Base-by-base conservation (phyloP, 495 filamentous ascomycete genomes). In the Penicillium manginii region DNA sequence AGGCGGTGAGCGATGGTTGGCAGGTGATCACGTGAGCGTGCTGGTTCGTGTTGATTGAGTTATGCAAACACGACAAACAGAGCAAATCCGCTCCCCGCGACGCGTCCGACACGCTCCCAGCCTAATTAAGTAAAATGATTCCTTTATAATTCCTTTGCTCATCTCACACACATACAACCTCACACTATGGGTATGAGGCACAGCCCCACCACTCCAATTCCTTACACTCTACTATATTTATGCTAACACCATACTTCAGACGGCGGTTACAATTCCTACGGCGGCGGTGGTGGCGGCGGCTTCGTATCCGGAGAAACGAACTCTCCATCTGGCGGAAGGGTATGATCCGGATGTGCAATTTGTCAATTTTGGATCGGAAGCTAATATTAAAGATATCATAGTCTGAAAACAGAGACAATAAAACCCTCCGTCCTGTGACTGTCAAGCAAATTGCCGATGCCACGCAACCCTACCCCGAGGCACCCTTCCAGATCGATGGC, bases 361-460 rank as follows among this genome's bases (percentile, higher is more conserved):
- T 5, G 21, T 31, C 9, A 3, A n/a, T 21, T 9, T 46, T 39
- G 22, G 23, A 14, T 51, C 19, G 1, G n/a, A 51, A 42, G 3
- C 10, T 32, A 52, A 29, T 17, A 40, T 23, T 39, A 2, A 4
- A 26, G 1, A 8, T 42, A 18, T 23, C 10, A 47, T 23, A 70
- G 67, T 45, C 39, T 42, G 56, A 62, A 23, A 71, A 74, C 52
- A 54, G 66, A 51, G 84, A 87, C 57, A 82, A 86, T 68, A 84
- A 92, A 43, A 92, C 89, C 49, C 83, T 98, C 57, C 88, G 93
- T 45, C 92, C 94, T 0, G 88, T 97, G 40, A 98, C 94, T 42
- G 90, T 97, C 69, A 96, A 96, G 71, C 94, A 98, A 76, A 81
- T 97, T 43, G 77, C 91, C 65, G 91, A 97, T 71, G 88, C 90